phyloP scores from a whole-genome alignment of 148 eudicot species.

The Rheum nobile region DNA sequence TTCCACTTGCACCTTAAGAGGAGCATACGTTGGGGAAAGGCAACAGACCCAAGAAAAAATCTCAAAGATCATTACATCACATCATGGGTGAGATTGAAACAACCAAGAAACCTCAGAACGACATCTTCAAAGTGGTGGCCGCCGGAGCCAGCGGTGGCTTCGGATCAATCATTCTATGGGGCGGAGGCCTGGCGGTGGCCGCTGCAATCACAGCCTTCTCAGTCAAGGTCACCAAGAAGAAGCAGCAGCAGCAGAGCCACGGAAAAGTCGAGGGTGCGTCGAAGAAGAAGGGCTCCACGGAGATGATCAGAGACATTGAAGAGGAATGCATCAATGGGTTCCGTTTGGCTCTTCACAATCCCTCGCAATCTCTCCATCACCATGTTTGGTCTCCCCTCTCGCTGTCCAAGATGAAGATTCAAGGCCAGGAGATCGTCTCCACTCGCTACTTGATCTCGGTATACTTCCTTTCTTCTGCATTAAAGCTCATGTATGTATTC shows the following conservation, averaged over 20 bases:
- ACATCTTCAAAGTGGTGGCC: neutral
- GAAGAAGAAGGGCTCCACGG: neutral
- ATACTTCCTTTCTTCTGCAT: neutral
- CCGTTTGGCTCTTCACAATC: conserved; percentile 3
- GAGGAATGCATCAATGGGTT: neutral
- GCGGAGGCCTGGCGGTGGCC: conserved; percentile 3
- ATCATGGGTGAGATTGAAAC: neutral
- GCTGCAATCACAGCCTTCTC: neutral
- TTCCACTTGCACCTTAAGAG: neutral
- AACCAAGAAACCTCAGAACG: neutral
- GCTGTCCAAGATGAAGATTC: neutral
- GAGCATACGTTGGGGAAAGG: neutral
- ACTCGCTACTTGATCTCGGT: conserved; percentile 8
- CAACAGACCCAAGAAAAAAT: neutral
- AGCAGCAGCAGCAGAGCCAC: neutral
- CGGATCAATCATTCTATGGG: neutral
- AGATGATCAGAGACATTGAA: neutral
- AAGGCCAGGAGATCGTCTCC: neutral
- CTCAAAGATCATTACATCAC: neutral
- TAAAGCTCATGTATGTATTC: too few relatives aligned
- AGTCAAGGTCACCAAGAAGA: neutral
- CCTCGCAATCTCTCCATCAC: neutral
- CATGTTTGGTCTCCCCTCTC: neutral
- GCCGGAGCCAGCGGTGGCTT: neutral
- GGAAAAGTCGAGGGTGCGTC: neutral